Percentiles rank a stretch among this genome's conserved stretches.
Evolutionary conservation across 2,329 filamentous ascomycete species (phyloP).

Genomic region (Whalleya microplaca): DNA sequence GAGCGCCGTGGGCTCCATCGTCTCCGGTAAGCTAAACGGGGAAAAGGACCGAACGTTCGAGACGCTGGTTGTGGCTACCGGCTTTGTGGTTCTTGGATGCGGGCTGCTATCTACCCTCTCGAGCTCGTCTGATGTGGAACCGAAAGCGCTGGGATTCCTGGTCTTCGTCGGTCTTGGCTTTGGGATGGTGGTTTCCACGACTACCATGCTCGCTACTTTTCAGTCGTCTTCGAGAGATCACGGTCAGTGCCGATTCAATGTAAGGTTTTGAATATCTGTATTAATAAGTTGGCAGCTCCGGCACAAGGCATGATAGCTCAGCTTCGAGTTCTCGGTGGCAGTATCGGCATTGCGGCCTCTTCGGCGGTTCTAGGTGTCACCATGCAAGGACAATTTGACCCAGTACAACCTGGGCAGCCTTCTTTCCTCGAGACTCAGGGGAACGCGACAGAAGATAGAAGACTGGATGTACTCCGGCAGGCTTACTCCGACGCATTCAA

Average conservation of each 20-base stretch:
- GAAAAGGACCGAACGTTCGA: conserved; percentile 47
- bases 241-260: conserved; percentile 40
- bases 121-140: conserved; percentile 40
- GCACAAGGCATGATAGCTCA: conserved; percentile 59
- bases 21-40: conserved; percentile 48
- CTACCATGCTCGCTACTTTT: conserved; percentile 49
- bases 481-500: conserved; percentile 51
- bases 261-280: neutral
- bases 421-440: conserved; percentile 21
- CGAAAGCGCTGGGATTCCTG: conserved; percentile 53
- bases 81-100: conserved; percentile 50
- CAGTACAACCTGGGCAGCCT: conserved; percentile 36
- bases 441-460: conserved; percentile 29
- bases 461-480: conserved; percentile 39
- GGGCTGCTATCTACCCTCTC: conserved; percentile 49
- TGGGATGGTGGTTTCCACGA: conserved; percentile 50
- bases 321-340: conserved; percentile 55
- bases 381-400: conserved; percentile 35
- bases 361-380: conserved; percentile 48
- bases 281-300: conserved; percentile 43
- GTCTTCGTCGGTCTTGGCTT: conserved; percentile 57
- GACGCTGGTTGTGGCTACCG: conserved; percentile 47
- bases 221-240: conserved; percentile 50
- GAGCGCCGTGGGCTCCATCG: conserved; percentile 48
- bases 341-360: conserved; percentile 57